Conservation (phyloP, 345 rosid genomes). For the Lepidium didymum region DNA sequence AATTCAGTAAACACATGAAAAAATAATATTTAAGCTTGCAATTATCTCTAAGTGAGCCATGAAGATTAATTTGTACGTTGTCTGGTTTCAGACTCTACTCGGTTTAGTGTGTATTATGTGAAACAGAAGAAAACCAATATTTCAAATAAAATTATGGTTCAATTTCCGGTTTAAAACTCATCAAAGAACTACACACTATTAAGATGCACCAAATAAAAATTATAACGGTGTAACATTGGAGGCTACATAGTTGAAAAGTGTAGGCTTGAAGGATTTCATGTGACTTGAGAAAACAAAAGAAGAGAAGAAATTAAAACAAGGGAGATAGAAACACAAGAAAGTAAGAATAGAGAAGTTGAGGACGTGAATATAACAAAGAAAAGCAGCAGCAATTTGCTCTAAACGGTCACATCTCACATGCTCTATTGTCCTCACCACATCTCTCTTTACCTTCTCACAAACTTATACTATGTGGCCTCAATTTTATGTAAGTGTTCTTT, state of each 20-base stretch:
- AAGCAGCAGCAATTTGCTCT: slow-evolving; percentile 27
- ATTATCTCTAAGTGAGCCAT: background rate
- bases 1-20: slow-evolving; percentile 8
- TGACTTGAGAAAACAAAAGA: slow-evolving; percentile 7
- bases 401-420: slow-evolving; percentile 34
- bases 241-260: slow-evolving; percentile 18
- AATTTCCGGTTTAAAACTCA: background rate
- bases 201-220: background rate
- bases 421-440: slow-evolving; percentile 27
- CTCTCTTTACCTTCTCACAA: slow-evolving; percentile 26
- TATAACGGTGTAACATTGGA: slow-evolving; percentile 16
- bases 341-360: slow-evolving; percentile 23
- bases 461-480: slow-evolving; percentile 22
- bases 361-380: slow-evolving; percentile 19
- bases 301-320: slow-evolving; percentile 23
- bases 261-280: slow-evolving; percentile 24
- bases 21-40: background rate
- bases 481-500: background rate
- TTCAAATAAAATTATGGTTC: background rate
- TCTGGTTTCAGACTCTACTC: background rate
- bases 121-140: background rate
- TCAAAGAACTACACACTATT: background rate
- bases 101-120: background rate
- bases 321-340: slow-evolving; percentile 34
- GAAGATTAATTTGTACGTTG: background rate